Base-by-base conservation (phyloP, 208 protist species). In the Jaenimonas drosophilae region DNA sequence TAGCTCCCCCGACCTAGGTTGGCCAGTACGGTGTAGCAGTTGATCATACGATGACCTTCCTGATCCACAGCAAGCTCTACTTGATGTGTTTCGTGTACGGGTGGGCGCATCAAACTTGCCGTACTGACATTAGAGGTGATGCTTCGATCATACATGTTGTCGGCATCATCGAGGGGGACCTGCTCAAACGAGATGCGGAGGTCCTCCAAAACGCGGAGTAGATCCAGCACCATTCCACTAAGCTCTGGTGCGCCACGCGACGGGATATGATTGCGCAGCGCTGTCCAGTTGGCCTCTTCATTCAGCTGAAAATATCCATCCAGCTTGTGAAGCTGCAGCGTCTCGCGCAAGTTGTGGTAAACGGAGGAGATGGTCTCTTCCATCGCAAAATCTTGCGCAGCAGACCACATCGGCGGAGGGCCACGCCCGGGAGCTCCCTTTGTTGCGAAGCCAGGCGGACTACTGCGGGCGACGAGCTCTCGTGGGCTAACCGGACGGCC, bases 11-110 rank as follows among this genome's bases (percentile, higher is more conserved):
- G 43, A 0, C 81, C 81, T 1, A 90, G 46, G 33, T 73, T 60
- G 0, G 76, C 71, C 14, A 79, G 46, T 5, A 90, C 41, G 11
- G 44, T 64, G 64, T 90, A 90, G 48, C 67, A 42, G 60, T 90
- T 90, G 41, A 87, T 85, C 56, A 74, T 71, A 12, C 41, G 55
- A 30, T 87, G 76, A 16, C 73, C 76, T 12, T 81, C 24, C 9
- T 61, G n/a, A 46, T 90, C 80, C 42, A 64, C 62, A 25, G 61
- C 49, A 59, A 75, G 55, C 11, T 41, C 47, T 1, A 88, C 28
- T 32, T 63, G 46, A 21, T 59, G 49, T n/a, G 73, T 88, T 43
- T 88, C 77, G 32, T 70, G 52, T 26, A 88, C 74, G 4, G 69
- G 77, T 1, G 57, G 66, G 3, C 70, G 63, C 49, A 64, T 50